Evolutionary conservation across 257 asterid species (phyloP), one percentile per base, ranked within the genome.

Genomic region (Salvia splendens): DNA sequence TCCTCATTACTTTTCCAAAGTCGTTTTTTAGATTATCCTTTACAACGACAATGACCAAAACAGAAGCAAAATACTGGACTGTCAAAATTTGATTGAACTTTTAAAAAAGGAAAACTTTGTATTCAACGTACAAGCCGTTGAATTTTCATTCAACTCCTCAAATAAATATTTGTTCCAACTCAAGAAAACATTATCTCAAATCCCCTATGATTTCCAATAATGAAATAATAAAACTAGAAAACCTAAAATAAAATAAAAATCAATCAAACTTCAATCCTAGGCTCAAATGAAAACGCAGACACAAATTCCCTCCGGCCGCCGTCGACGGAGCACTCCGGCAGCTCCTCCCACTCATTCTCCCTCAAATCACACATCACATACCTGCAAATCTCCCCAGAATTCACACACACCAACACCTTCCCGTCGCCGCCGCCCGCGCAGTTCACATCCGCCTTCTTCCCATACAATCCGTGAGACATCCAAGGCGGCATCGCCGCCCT

Each of bases 371-470:
- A 90, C 85, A 81, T 45, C 16, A 82, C 74, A 73, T 86, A 88
- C 41, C 94, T 65, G 48, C 85, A 86, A 17, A 72, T 20, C 7
- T 85, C 94, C 0, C 64, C 69, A 9, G 80, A 79, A 20, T 72
- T 86, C 77, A 84, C 71, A 73, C 99, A 89, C 8, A 90, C 88
- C 32, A 93, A 8, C 73, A 93, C 73, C 57, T 73, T 50, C 14
- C 49, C 32, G 0, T 89, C 82, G 0, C 89, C 83, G 7, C 75
- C 72, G 1, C 88, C 95, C 1, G 76, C 52, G 78, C 99, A 93
- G 68, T 93, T 93, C 10, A 93, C 71, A 41, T 93, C 99, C n/a
- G 81, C 86, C 30, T 78, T 86, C 79, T 86, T 80, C 4, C 96
- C 93, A 41, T 83, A 85, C 35, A 83, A 80, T 15, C 71, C 80